Base-by-base conservation (phyloP, 768 basidiomycete species). In the Kwoniella newhampshirensis region DNA sequence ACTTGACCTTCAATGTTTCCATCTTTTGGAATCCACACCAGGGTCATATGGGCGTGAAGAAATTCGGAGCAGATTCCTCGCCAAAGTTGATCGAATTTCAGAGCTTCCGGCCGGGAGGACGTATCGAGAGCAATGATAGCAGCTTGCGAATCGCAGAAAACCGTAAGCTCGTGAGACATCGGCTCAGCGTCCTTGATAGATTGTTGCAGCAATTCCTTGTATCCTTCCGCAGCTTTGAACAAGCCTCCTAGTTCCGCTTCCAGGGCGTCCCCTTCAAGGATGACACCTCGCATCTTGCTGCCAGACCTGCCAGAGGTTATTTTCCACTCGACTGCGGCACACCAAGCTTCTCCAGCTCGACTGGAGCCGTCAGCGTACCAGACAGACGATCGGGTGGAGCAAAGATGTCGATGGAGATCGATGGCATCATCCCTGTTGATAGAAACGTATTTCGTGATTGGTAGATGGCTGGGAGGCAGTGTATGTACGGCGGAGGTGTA, bases 251-350 rank as follows among this genome's bases (percentile, higher is more conserved):
- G 48, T 54, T 76, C 75, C 4, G 75, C 59, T 25, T 76, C 71
- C 17, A 74, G 63, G 6, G 67, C 65, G 49, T 73, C 71, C 20
- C 63, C 68, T n/a, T 58, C 57, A 8, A 62, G 59, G 12, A 74
- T 51, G 48, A 61, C 62, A 12, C 69, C 75, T 26, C 75, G 57
- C 62, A 76, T 69, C 54, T 70, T 74, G 12, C 52, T 64, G 3
- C 70, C 74, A 6, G 69, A 68, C 23, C 54, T 48, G 21, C 59
- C 55, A 23, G 48, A 39, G 27, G 66, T 56, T 9, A 64, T 54
- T 45, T 66, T 67, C 75, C 75, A 76, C 48, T 76, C 69, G n/a
- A 76, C 63, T 6, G 75, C 72, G 1, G 75, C 70, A 20, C 60
- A 74, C 75, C 75, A 76, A 4, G 63, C 68, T 60, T 73, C 71